Evolutionary conservation across 2,329 filamentous ascomycete genomes (phyloP), one percentile per base, ranked within the genome.

Genomic region (Penicillium sp.): DNA sequence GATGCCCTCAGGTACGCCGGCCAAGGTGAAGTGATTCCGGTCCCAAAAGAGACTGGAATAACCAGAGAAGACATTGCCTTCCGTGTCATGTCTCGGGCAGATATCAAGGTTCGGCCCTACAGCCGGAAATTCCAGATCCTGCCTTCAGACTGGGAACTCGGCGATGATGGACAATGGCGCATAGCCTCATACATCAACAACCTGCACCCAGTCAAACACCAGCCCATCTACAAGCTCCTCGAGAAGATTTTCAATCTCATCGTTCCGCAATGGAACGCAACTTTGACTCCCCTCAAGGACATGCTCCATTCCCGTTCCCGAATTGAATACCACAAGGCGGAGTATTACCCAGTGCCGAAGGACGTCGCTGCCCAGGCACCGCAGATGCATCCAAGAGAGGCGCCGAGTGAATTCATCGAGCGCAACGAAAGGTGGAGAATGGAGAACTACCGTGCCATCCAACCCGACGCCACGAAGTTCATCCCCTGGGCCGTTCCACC

Each of bases 171-270:
- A 18, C 53, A 53, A 45, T 66, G 68, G 61, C 61, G 65, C 47
- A 69, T 78, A 46, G 66, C 62, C 5, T 73, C 72, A 35, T 79
- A 79, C 53, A 76, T 79, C 63, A 79, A 79, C 56, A 79, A 78
- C 52, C 65, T 79, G 7, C 75, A 79, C 55, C 77, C 77, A 0
- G 50, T 55, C 5, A 66, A 67, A 18, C 58, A 75, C 48, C 52
- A 51, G 7, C 50, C 66, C 2, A 56, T 79, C 4, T 79, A 79
- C 57, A 50, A 52, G 5, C 42, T 73, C 12, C 67, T 79, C 16
- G 75, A 77, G 54, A 60, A 69, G 9, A 23, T 71, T 7, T 68
- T 79, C 50, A 61, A 68, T 61, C 45, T 60, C 21, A 23, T 67
- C 1, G 42, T 68, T 27, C 59, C 59, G 1, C 64, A 70, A 31